Evolutionary conservation across 2,329 filamentous ascomycete genomes (phyloP).

Genomic region (Venturia carpophila): DNA sequence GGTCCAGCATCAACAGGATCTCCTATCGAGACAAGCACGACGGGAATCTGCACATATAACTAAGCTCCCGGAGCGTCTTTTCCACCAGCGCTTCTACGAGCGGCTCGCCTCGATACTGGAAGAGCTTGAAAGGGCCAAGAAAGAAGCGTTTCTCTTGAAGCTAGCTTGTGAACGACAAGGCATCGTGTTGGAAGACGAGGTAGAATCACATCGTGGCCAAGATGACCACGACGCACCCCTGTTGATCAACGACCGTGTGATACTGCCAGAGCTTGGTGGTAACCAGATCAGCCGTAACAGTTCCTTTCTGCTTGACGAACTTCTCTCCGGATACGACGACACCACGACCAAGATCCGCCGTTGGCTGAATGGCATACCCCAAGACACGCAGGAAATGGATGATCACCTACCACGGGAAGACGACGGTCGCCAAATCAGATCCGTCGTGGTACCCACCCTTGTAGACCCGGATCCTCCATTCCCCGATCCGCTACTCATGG

Average conservation of each 20-base stretch:
- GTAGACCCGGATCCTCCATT: not conserved
- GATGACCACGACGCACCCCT: not conserved
- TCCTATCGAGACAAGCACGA: not conserved
- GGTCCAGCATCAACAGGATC: constrained; percentile 1
- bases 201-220: not conserved
- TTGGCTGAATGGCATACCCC: not conserved
- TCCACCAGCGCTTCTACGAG: not conserved
- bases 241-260: not conserved
- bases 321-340: not conserved
- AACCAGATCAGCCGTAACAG: not conserved
- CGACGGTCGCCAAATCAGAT: not conserved
- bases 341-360: not conserved
- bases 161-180: not conserved
- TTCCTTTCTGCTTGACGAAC: not conserved
- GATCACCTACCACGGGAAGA: not conserved
- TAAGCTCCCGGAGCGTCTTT: not conserved
- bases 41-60: not conserved
- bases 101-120: not conserved
- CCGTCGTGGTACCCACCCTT: not conserved
- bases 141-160: not conserved
- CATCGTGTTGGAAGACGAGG: not conserved
- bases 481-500: not conserved
- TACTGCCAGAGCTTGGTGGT: not conserved
- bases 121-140: not conserved
- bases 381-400: not conserved